Evolutionary conservation across 768 basidiomycete genomes (phyloP).

Genomic region (Trametes sanguinea): DNA sequence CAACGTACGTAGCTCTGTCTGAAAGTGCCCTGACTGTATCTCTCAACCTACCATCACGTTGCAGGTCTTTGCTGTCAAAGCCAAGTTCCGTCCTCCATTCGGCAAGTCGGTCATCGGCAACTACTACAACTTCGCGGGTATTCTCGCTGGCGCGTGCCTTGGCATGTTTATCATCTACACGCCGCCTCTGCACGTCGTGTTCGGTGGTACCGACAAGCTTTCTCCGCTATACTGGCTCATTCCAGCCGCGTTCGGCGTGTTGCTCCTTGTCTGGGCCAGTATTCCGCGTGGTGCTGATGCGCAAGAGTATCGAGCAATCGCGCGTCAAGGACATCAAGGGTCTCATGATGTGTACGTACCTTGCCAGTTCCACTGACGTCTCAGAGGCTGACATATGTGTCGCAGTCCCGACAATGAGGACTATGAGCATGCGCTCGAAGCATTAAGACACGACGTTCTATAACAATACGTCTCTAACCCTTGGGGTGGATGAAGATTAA

Average conservation of each 20-base stretch:
- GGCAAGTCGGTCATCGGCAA: constrained; percentile 57
- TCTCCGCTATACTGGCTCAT: constrained; percentile 72
- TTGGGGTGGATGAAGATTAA: too few species aligned
- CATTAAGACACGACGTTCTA: constrained; percentile 17
- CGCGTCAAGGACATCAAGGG: constrained; percentile 67
- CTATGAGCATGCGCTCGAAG: constrained; percentile 58
- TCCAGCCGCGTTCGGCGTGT: constrained; percentile 56
- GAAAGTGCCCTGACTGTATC: too few species aligned
- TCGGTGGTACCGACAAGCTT: constrained; percentile 58
- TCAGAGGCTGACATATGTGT: not conserved
- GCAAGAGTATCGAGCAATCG: constrained; percentile 55
- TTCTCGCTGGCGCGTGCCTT: constrained; percentile 59
- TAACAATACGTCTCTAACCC: too few species aligned
- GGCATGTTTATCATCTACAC: constrained; percentile 72
- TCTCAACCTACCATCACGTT: not conserved
- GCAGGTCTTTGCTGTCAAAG: constrained; percentile 69
- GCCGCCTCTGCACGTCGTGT: constrained; percentile 68
- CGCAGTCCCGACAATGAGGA: constrained; percentile 53
- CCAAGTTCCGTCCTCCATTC: constrained; percentile 64
- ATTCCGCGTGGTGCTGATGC: constrained; percentile 59
- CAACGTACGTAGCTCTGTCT: constrained; percentile 43
- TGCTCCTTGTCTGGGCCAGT: constrained; percentile 59
- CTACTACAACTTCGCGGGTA: constrained; percentile 65
- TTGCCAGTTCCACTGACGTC: not conserved
- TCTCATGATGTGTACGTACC: constrained; percentile 67